Conservation (phyloP, 163 green algal genomes). For the Trebouxia gelatinosa region DNA sequence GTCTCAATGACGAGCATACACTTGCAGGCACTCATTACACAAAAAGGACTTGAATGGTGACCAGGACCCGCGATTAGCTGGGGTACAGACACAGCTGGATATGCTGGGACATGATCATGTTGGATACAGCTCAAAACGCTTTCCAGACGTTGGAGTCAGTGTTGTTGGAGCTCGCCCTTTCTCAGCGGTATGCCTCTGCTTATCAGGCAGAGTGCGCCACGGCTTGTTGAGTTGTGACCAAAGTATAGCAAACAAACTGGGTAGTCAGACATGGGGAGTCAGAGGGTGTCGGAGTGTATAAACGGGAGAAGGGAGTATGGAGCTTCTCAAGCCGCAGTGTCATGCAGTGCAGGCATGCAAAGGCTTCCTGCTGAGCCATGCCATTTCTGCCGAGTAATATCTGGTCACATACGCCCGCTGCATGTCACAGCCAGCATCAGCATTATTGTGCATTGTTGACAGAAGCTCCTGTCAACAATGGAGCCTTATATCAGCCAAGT, state of each 20-base stretch:
- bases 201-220: not conserved
- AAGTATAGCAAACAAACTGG: not conserved
- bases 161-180: slow-evolving; percentile 7
- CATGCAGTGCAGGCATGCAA: too few species aligned
- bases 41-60: not conserved
- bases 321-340: too few species aligned
- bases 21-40: not conserved
- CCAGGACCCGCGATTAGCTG: not conserved
- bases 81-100: not conserved
- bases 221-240: not conserved
- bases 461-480: too few species aligned
- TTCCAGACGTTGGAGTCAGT: not conserved
- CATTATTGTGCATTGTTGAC: too few species aligned
- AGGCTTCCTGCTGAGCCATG: too few species aligned
- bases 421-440: too few species aligned
- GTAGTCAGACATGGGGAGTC: not conserved
- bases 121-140: slow-evolving; percentile 4
- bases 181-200: not conserved
- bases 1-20: not conserved
- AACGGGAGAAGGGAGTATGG: too few species aligned
- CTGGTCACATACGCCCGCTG: too few species aligned
- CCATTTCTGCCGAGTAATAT: too few species aligned
- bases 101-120: slow-evolving; percentile 14
- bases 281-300: too few species aligned
- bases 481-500: too few species aligned